Evolutionary conservation across 2,329 filamentous ascomycete species (phyloP).

Genomic region (Arthroderma uncinatum): DNA sequence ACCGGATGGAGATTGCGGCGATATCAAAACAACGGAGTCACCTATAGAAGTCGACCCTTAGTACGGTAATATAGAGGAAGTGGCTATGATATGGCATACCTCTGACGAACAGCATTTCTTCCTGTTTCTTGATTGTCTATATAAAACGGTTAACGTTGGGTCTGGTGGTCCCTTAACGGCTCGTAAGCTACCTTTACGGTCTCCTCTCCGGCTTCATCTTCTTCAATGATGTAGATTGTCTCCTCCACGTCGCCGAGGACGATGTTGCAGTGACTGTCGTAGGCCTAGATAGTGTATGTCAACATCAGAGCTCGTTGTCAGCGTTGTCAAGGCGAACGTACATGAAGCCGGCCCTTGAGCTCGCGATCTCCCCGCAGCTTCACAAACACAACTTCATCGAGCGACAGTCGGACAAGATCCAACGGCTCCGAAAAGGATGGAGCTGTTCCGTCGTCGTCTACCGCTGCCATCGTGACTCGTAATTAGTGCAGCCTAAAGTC

Average conservation of each 20-base stretch:
- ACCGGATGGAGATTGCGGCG: constrained; percentile 41
- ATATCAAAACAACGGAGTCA: constrained; percentile 62
- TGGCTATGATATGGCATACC: constrained; percentile 47
- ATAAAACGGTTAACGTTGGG: constrained; percentile 3
- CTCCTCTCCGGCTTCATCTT: constrained; percentile 66
- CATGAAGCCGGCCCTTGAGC: constrained; percentile 87
- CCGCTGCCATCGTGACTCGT: constrained; percentile 55
- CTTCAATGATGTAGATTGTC: constrained; percentile 87
- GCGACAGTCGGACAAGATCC: constrained; percentile 83
- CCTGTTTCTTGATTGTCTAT: constrained; percentile 94
- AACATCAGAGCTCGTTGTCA: neutral
- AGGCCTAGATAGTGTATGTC: constrained; percentile 52
- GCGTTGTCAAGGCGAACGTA: constrained; percentile 37
- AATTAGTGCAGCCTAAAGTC: neutral
- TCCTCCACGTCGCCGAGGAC: constrained; percentile 94
- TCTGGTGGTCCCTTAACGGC: neutral
- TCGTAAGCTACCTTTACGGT: constrained; percentile 51
- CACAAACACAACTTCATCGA: constrained; percentile 94
- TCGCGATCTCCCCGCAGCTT: constrained; percentile 94
- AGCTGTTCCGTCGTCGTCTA: constrained; percentile 59
- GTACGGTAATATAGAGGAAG: constrained; percentile 12
- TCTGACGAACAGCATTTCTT: constrained; percentile 97
- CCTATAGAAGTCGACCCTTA: constrained; percentile 35
- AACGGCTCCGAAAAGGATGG: constrained; percentile 77
- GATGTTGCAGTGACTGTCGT: constrained; percentile 96